Conservation (phyloP, 768 basidiomycete species). For the Mycena maculata region DNA sequence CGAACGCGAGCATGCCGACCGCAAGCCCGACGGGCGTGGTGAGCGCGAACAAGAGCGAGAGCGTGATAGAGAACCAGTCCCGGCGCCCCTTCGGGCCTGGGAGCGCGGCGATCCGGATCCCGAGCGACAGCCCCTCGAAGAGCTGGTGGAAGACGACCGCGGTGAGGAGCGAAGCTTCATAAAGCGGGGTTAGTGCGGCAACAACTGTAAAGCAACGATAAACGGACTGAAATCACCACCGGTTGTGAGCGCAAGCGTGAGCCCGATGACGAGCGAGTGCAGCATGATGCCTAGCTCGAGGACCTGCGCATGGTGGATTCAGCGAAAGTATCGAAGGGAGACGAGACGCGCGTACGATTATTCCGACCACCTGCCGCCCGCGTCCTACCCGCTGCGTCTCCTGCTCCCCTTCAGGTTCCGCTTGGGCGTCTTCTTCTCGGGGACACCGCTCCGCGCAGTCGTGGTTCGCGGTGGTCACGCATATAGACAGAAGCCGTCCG, state of each 20-base stretch:
- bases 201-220: not conserved
- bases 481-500: conserved; percentile 26
- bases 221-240: conserved; percentile 78
- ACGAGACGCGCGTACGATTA: conserved; percentile 62
- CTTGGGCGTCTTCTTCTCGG: conserved; percentile 28
- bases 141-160: conserved; percentile 87
- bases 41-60: conserved; percentile 74
- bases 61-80: conserved; percentile 61
- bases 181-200: not conserved
- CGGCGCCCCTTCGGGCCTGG: conserved; percentile 13
- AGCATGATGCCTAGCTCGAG: conserved; percentile 90
- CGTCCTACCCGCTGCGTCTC: conserved; percentile 55
- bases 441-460: not conserved
- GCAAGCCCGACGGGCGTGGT: conserved; percentile 80
- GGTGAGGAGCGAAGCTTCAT: conserved; percentile 73
- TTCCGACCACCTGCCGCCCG: conserved; percentile 76
- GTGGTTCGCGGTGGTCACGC: conserved; percentile 44
- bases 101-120: conserved; percentile 61
- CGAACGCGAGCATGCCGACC: conserved; percentile 64
- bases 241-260: conserved; percentile 77
- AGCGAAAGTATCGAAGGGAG: not conserved
- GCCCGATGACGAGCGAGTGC: conserved; percentile 82
- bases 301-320: conserved; percentile 55
- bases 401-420: conserved; percentile 21
- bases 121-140: conserved; percentile 86